Base-by-base conservation (phyloP, 352 stramenopile species). In the Globisporangium yorkense region DNA sequence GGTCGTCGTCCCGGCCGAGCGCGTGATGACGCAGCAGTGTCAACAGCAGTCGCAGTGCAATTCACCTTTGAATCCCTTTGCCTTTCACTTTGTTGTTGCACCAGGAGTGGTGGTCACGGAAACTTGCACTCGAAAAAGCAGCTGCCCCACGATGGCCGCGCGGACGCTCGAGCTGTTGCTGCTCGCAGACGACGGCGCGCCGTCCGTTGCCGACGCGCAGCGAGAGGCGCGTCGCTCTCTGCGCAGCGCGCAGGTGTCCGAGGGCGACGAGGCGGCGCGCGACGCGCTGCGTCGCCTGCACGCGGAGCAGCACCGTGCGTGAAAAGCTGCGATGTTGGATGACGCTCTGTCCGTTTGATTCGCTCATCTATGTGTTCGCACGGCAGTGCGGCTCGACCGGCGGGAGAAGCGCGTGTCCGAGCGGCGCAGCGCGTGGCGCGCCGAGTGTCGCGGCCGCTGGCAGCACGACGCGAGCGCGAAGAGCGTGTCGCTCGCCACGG, bases 291-390 rank as follows among this genome's bases (percentile, higher is more conserved):
- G 81, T 41, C 67, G 64, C 43, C 57, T 77, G 31, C 75, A 87
- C 56, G 70, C 73, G 16, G 69, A 71, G 5, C 62, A 75, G 43
- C 75, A 77, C 31, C 48, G 79, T 89, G 49, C 43, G 75, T 74
- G 51, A 7, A 7, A 9, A 2, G 3, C 13, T 48, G 24, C 0
- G 6, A 13, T 18, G n/a, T 6, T 12, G 1, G n/a, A 27, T 59
- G 43, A 9, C 37, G 2, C 24, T 4, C 20, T 0, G 20, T 1
- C 5, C 33, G 21, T 20, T 27, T 41, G 24, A 27, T 27, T 27
- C 24, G 1, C 24, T 27, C 24, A 27, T 16, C 8, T 31, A 8
- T 21, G 10, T 52, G 6, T 4, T 41, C 20, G 9, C 44, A n/a
- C 3, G 15, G 7, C 18, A 87, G 77, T 77, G 41, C 70, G 68